Percentiles rank a stretch among this genome's conserved stretches.
These are phyloP conservation scores for Beauveria varroae DNA, from an alignment of 2,329 filamentous ascomycete genomes.

Conservation along the genomic window DNA sequence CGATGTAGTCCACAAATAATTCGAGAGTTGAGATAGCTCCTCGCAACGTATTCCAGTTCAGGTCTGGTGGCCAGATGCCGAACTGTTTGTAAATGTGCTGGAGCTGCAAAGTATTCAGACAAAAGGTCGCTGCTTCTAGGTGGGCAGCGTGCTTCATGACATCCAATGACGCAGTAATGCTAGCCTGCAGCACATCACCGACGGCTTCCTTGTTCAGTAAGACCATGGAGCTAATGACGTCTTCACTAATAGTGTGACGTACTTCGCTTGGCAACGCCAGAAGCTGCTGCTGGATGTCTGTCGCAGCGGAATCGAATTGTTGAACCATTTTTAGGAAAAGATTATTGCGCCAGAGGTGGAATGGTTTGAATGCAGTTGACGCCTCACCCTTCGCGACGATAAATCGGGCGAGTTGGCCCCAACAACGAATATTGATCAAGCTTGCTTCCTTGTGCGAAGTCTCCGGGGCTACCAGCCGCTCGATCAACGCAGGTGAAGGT, in stretches of 20 bases:
- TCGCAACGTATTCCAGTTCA: slow-evolving; percentile 42
- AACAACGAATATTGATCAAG: slow-evolving; percentile 55
- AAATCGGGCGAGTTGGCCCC: slow-evolving; percentile 55
- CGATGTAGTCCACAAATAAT: slow-evolving; percentile 38
- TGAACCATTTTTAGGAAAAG: slow-evolving; percentile 50
- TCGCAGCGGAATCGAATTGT: slow-evolving; percentile 49
- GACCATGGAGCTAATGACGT: slow-evolving; percentile 43
- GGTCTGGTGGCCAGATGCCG: slow-evolving; percentile 30
- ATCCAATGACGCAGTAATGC: slow-evolving; percentile 41
- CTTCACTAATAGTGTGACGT: slow-evolving; percentile 33
- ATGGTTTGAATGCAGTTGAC: slow-evolving; percentile 41
- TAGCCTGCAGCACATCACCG: slow-evolving; percentile 44
- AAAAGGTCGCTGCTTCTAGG: slow-evolving; percentile 40
- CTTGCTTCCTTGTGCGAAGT: slow-evolving; percentile 61
- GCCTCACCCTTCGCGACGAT: slow-evolving; percentile 40
- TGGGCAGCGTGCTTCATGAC: slow-evolving; percentile 40
- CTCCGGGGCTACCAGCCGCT: slow-evolving; percentile 50
- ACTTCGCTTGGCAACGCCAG: slow-evolving; percentile 39
- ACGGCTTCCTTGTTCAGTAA: slow-evolving; percentile 44
- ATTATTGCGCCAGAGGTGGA: slow-evolving; percentile 43
- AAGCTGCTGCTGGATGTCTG: slow-evolving; percentile 50
- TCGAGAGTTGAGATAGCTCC: slow-evolving; percentile 39
- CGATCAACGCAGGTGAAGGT: slow-evolving; percentile 46
- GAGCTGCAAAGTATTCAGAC: slow-evolving; percentile 42
- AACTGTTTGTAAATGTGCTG: slow-evolving; percentile 45